Conservation (phyloP, 225 moss, liverwort and hornwort genomes). For the Pseudoscleropodium purum region DNA sequence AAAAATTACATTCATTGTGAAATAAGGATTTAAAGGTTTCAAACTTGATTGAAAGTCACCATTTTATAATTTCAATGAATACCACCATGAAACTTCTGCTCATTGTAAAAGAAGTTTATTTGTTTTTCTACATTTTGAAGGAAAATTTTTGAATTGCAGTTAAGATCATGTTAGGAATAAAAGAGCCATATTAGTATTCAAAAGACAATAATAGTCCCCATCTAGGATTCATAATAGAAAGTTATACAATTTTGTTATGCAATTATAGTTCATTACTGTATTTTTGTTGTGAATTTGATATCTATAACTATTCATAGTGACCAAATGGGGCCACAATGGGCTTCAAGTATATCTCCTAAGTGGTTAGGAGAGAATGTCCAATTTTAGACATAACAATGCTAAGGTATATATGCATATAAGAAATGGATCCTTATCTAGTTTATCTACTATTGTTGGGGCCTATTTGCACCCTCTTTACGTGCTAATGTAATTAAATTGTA, state of each 20-base stretch:
- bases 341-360: not conserved
- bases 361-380: too few relatives aligned
- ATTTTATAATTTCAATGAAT: not conserved
- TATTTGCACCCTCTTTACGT: not conserved
- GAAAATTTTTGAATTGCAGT: not conserved
- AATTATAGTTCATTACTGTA: not conserved
- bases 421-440: accelerated
- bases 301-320: not conserved
- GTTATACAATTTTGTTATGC: not conserved
- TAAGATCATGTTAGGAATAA: accelerated
- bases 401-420: not conserved
- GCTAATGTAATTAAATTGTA: not conserved
- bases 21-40: not conserved
- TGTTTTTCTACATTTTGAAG: not conserved
- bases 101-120: not conserved
- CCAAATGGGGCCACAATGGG: not conserved
- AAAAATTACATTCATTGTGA: not conserved
- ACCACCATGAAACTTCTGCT: accelerated
- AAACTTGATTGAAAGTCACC: not conserved
- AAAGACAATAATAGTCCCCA: not conserved
- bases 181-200: not conserved
- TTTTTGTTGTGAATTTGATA: not conserved
- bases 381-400: not conserved
- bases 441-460: not conserved
- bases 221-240: not conserved